Conservation (phyloP, 768 basidiomycete genomes). For the Boletus sp. region DNA sequence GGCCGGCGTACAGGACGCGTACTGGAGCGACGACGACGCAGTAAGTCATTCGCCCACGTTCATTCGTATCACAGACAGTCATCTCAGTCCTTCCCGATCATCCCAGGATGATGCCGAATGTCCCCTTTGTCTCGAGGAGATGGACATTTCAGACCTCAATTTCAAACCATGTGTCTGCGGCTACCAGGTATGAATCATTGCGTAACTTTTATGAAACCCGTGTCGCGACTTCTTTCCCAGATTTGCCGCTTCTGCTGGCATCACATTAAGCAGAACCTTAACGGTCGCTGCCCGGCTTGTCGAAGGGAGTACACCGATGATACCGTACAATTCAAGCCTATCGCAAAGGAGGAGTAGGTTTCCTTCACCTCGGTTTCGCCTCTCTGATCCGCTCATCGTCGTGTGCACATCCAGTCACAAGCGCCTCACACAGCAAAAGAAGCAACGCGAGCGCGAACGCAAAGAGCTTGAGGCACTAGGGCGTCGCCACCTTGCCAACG, state of each 20-base stretch:
- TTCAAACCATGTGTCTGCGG: conserved; percentile 99
- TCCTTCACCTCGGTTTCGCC: background rate
- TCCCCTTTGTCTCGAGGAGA: conserved; percentile 96
- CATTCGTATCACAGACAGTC: conserved; percentile 9
- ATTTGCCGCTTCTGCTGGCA: conserved; percentile 99
- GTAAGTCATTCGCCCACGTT: conserved; percentile 40
- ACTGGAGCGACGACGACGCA: conserved; percentile 92
- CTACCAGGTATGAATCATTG: conserved; percentile 68
- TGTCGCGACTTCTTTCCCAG: conserved; percentile 42
- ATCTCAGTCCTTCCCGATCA: conserved; percentile 20
- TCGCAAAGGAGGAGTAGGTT: conserved; percentile 92
- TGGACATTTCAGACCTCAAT: conserved; percentile 98
- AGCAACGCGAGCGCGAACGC: conserved; percentile 89
- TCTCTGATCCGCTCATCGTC: conserved; percentile 15
- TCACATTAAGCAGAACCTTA: conserved; percentile 94
- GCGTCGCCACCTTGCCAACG: conserved; percentile 84
- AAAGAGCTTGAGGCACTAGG: conserved; percentile 90
- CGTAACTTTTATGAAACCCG: conserved; percentile 18
- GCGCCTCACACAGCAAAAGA: conserved; percentile 92
- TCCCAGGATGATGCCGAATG: conserved; percentile 94
- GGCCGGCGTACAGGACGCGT: conserved; percentile 93
- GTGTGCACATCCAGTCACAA: conserved; percentile 64
- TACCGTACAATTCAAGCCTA: conserved; percentile 90
- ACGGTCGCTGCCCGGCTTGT: conserved; percentile 96
- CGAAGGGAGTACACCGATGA: conserved; percentile 91